phyloP scores from a whole-genome alignment of 208 protist species.

The Crithidia sp. region DNA sequence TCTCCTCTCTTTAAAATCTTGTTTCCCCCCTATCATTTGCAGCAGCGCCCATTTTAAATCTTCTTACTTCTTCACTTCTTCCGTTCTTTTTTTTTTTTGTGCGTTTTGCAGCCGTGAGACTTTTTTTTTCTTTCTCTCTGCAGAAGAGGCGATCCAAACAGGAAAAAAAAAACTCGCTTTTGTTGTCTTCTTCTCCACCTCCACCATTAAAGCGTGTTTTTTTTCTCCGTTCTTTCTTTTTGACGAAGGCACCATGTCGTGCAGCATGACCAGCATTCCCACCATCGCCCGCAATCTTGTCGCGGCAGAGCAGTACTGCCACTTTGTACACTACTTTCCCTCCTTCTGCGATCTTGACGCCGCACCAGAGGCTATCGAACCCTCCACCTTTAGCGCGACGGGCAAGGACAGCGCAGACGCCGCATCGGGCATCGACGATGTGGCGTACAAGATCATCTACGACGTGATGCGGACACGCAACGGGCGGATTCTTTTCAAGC shows the following conservation, averaged over 20 bases:
- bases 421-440: neutral
- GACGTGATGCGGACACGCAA: slow-evolving; percentile 75
- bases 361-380: neutral
- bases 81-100: slow-evolving; percentile 6
- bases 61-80: neutral
- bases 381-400: neutral
- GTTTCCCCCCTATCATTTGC: too few species aligned
- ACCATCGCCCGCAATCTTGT: slow-evolving; percentile 29
- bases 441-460: slow-evolving; percentile 59
- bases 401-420: neutral
- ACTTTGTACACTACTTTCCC: slow-evolving; percentile 27
- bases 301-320: slow-evolving; percentile 29
- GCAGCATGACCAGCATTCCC: slow-evolving; percentile 21
- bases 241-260: too few species aligned
- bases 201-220: neutral
- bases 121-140: neutral
- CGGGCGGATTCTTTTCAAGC: slow-evolving; percentile 47
- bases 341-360: slow-evolving; percentile 17
- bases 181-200: slow-evolving; percentile 27
- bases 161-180: slow-evolving; percentile 10
- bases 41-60: too few species aligned
- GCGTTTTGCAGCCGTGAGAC: neutral
- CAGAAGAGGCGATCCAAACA: neutral
- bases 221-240: neutral
- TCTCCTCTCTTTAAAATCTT: too few species aligned